A percentile compares a stretch with the other conserved stretches of the same genome.
These are phyloP conservation scores for Jaapia argillacea DNA, from an alignment of 768 basidiomycete species.

Conservation along the genomic window DNA sequence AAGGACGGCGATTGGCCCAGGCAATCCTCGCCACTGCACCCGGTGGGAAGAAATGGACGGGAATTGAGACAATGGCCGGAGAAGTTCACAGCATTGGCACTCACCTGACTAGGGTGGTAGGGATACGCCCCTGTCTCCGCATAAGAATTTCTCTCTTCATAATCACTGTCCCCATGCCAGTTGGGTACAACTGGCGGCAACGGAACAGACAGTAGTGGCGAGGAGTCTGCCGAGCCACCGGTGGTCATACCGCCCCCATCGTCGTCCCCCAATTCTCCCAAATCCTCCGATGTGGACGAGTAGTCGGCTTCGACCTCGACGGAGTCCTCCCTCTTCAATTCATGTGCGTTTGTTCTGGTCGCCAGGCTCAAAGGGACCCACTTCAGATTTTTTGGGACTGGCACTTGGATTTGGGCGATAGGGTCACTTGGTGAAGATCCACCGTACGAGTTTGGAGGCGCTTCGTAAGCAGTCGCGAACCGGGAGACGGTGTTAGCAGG, in stretches of 20 bases:
- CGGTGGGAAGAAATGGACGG: background rate
- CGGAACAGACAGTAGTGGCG: constrained; percentile 24
- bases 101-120: constrained; percentile 24
- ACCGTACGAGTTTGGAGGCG: constrained; percentile 34
- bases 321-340: constrained; percentile 9
- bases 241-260: constrained; percentile 11
- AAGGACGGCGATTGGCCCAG: constrained; percentile 22
- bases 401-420: background rate
- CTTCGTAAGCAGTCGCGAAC: constrained; percentile 34
- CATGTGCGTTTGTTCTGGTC: constrained; percentile 20
- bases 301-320: constrained; percentile 5
- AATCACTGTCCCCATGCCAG: constrained; percentile 19
- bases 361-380: constrained; percentile 14
- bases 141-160: constrained; percentile 25
- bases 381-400: background rate
- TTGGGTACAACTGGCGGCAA: constrained; percentile 23
- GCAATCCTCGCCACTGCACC: constrained; percentile 24
- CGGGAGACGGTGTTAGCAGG: background rate
- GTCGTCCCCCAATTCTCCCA: constrained; percentile 19
- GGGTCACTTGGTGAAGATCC: too few species aligned
- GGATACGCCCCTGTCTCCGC: constrained; percentile 17
- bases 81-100: too few species aligned
- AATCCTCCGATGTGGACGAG: constrained; percentile 3
- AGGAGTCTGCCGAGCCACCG: constrained; percentile 11
- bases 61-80: too few species aligned